These are phyloP conservation scores for Candida hungchunana DNA, from an alignment of 805 yeast species.

Conservation along the genomic window DNA sequence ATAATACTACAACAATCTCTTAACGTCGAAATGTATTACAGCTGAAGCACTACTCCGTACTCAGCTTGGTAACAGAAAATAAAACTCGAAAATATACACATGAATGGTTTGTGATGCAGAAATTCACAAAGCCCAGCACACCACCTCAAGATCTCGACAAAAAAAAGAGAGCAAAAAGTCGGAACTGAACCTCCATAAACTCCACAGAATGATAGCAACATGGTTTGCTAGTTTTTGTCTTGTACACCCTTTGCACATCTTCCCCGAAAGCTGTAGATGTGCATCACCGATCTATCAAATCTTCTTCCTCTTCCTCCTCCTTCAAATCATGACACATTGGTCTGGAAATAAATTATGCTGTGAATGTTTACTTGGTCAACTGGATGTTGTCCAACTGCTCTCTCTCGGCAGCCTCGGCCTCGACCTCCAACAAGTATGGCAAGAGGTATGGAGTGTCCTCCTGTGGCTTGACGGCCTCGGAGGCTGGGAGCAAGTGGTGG, in stretches of 20 bases:
- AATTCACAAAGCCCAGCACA: not conserved
- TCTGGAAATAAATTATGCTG: slow-evolving; percentile 9
- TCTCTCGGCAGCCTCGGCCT: slow-evolving; percentile 86
- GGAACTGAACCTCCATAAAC: too few relatives aligned
- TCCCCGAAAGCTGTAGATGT: too few relatives aligned
- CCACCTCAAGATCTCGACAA: not conserved
- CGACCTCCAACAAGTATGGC: slow-evolving; percentile 91
- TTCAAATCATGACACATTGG: not conserved
- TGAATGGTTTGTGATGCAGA: not conserved
- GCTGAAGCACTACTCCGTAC: too few relatives aligned
- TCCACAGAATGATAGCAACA: too few relatives aligned
- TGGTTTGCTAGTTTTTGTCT: too few relatives aligned
- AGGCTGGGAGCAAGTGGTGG: slow-evolving; percentile 79
- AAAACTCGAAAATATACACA: too few relatives aligned
- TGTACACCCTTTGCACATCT: too few relatives aligned
- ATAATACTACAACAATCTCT: too few relatives aligned
- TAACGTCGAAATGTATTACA: too few relatives aligned
- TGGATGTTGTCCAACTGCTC: slow-evolving; percentile 77
- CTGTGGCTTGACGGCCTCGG: slow-evolving; percentile 71
- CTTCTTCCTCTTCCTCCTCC: too few relatives aligned
- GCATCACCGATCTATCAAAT: too few relatives aligned
- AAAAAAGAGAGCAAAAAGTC: not conserved
- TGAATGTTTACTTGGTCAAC: slow-evolving; percentile 6
- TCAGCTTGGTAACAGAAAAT: too few relatives aligned
- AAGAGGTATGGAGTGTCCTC: slow-evolving; percentile 80